A percentile compares a stretch with the other conserved stretches of the same genome.
Conservation (phyloP, 306 rosid species). For the Prunus campanulata region DNA sequence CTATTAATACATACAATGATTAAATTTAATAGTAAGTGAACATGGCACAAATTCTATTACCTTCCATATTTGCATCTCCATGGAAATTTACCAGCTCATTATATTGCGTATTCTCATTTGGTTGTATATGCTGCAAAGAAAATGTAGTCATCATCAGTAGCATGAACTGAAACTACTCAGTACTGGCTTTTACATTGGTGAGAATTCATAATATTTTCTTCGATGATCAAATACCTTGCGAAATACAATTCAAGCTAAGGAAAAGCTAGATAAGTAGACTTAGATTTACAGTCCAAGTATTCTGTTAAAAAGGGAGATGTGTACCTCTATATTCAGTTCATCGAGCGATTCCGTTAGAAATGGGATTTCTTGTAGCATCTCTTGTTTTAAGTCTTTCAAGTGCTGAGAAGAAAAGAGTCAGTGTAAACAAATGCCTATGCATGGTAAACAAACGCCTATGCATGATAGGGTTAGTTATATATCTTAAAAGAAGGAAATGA, state of each 20-base stretch:
- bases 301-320: slow-evolving; percentile 18
- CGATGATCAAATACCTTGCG: neutral
- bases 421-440: slow-evolving; percentile 22
- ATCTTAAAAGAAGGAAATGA: slow-evolving; percentile 9
- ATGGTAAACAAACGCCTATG: slow-evolving; percentile 19
- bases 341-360: slow-evolving; percentile 51
- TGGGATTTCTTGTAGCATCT: slow-evolving; percentile 58
- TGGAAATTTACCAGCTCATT: slow-evolving; percentile 28
- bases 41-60: neutral
- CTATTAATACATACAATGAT: too few species aligned
- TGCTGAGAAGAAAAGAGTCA: slow-evolving; percentile 44
- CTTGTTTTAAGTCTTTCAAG: slow-evolving; percentile 49
- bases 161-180: neutral
- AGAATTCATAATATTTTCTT: neutral
- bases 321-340: slow-evolving; percentile 52
- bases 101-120: slow-evolving; percentile 30
- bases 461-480: slow-evolving; percentile 9
- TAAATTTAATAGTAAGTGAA: too few species aligned
- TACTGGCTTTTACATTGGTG: neutral
- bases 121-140: slow-evolving; percentile 49
- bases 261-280: neutral
- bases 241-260: neutral
- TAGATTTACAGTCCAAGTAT: neutral
- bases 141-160: slow-evolving; percentile 18
- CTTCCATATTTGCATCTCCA: slow-evolving; percentile 29